Conservation (phyloP, 331 rosid species). For the Dryas integrifolia region DNA sequence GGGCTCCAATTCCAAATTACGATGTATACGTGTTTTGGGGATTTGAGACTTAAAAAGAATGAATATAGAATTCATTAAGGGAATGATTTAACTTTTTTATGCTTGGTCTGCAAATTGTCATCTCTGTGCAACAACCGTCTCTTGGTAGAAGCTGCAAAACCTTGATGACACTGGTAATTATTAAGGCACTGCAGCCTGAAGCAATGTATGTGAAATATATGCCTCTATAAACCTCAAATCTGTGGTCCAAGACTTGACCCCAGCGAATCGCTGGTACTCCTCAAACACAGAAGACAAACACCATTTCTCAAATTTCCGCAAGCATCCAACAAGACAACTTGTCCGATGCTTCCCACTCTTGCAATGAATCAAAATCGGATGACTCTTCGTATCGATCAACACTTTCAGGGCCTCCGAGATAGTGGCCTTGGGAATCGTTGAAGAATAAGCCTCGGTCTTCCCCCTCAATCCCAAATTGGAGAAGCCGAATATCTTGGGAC, state of each 20-base stretch:
- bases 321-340: slow-evolving; percentile 2
- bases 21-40: no score
- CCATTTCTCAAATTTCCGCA: slow-evolving; percentile 1
- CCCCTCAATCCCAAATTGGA: slow-evolving; percentile 15
- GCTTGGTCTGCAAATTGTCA: background rate
- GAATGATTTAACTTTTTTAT: no score
- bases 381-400: background rate
- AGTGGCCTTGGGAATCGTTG: background rate
- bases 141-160: background rate
- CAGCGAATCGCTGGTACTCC: slow-evolving; percentile 12
- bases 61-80: no score
- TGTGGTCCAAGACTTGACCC: background rate
- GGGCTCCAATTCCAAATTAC: no score
- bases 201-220: background rate
- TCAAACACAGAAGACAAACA: background rate
- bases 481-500: background rate
- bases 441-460: background rate
- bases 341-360: slow-evolving; percentile 12
- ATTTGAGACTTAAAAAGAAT: no score
- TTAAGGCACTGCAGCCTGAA: no score
- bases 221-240: slow-evolving; percentile 9
- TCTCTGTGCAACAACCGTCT: background rate
- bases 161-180: no score
- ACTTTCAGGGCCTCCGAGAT: slow-evolving; percentile 8
- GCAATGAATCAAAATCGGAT: slow-evolving; percentile 10